phyloP scores from a whole-genome alignment of 2,329 filamentous ascomycete species.

The Colletotrichum sp. region DNA sequence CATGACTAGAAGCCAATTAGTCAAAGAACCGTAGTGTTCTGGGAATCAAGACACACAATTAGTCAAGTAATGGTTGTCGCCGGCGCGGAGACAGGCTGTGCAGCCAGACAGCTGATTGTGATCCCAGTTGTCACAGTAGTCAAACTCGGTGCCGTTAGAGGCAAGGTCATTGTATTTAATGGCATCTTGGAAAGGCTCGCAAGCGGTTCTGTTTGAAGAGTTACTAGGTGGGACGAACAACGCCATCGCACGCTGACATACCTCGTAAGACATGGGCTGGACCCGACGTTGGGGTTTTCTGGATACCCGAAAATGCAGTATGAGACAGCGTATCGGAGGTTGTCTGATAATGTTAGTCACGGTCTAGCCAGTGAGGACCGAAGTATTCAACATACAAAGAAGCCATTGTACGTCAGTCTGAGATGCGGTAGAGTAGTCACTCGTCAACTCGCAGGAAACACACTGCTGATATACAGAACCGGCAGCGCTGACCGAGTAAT shows the following conservation, averaged over 20 bases:
- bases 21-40: neutral
- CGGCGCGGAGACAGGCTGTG: constrained; percentile 47
- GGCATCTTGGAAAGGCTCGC: constrained; percentile 50
- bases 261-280: constrained; percentile 58
- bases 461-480: constrained; percentile 59
- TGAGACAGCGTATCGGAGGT: constrained; percentile 59
- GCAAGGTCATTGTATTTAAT: constrained; percentile 56
- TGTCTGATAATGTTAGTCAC: constrained; percentile 46
- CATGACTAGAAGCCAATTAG: constrained; percentile 39
- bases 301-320: constrained; percentile 60
- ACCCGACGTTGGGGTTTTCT: constrained; percentile 41
- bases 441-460: constrained; percentile 56
- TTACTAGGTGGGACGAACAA: neutral
- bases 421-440: constrained; percentile 47
- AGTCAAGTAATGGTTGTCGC: constrained; percentile 44
- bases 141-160: constrained; percentile 47
- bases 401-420: constrained; percentile 58
- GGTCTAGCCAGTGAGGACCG: too few species aligned
- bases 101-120: constrained; percentile 47
- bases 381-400: constrained; percentile 52
- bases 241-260: constrained; percentile 31
- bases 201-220: constrained; percentile 49
- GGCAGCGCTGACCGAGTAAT: constrained; percentile 38
- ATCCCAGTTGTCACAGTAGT: constrained; percentile 59
- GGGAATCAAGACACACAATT: constrained; percentile 52